phyloP scores from a whole-genome alignment of 352 stramenopile species.

The Saprolegnia parasitica region DNA sequence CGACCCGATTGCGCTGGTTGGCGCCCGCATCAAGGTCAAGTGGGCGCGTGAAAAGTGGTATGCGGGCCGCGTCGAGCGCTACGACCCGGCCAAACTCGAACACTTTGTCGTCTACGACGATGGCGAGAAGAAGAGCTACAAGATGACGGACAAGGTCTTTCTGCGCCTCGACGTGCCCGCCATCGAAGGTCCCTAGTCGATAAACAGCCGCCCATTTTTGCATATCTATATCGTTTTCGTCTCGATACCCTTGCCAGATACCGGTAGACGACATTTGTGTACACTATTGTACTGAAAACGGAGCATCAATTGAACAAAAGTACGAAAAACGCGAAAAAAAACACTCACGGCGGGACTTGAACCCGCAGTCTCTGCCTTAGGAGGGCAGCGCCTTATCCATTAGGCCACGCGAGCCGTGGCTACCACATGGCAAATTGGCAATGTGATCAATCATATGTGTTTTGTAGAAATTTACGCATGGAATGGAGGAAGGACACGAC shows the following conservation, averaged over 20 bases:
- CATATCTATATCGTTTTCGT: too few relatives aligned
- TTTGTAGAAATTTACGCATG: too few relatives aligned
- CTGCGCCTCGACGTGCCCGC: slow-evolving; percentile 2
- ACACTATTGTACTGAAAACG: too few relatives aligned
- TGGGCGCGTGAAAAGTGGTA: slow-evolving; percentile 90
- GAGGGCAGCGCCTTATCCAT: slow-evolving; percentile 29
- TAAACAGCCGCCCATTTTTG: too few relatives aligned
- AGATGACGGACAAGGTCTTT: slow-evolving; percentile 87
- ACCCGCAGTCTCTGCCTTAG: slow-evolving; percentile 29
- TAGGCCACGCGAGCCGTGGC: slow-evolving; percentile 20
- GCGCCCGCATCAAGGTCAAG: slow-evolving; percentile 80
- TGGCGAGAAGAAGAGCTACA: slow-evolving; percentile 80
- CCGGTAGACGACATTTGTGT: too few relatives aligned
- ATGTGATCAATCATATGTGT: too few relatives aligned
- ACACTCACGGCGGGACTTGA: slow-evolving; percentile 27
- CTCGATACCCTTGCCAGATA: too few relatives aligned
- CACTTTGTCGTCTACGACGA: slow-evolving; percentile 84
- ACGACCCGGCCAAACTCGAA: slow-evolving; percentile 75
- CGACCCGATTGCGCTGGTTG: slow-evolving; percentile 75
- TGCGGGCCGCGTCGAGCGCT: slow-evolving; percentile 66
- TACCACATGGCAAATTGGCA: neutral
- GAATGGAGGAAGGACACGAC: too few relatives aligned
- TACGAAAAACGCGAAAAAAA: slow-evolving; percentile 1
- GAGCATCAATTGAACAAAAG: neutral
- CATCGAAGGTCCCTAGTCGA: too few relatives aligned